Evolutionary conservation across 805 yeast genomes (phyloP).

Genomic region (Komagataella pastoris): DNA sequence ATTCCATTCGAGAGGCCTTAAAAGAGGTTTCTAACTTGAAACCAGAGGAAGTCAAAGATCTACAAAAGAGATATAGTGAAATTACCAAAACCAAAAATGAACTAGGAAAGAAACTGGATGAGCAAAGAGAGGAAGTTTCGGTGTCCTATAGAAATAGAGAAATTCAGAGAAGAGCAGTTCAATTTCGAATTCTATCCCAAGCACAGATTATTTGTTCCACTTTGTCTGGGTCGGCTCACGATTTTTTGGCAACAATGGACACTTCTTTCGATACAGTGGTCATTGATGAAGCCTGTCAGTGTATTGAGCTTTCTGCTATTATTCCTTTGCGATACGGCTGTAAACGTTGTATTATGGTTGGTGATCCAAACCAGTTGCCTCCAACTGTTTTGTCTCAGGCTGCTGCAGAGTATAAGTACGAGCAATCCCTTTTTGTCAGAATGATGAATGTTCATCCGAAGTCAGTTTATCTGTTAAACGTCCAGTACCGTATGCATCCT

Average conservation of each 20-base stretch:
- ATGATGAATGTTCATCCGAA: slow-evolving; percentile 60
- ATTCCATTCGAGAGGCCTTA: slow-evolving; percentile 30
- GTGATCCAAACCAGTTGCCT: slow-evolving; percentile 96
- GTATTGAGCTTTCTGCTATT: slow-evolving; percentile 83
- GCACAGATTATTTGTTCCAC: slow-evolving; percentile 89
- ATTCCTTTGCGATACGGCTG: slow-evolving; percentile 91
- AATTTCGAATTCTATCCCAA: slow-evolving; percentile 52
- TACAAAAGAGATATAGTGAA: slow-evolving; percentile 19
- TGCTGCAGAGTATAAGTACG: slow-evolving; percentile 71
- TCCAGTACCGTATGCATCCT: slow-evolving; percentile 98
- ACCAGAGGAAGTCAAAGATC: slow-evolving; percentile 29
- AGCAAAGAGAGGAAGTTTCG: slow-evolving; percentile 60
- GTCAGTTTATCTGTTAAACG: slow-evolving; percentile 64
- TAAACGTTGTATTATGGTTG: slow-evolving; percentile 87
- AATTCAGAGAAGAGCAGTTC: slow-evolving; percentile 61
- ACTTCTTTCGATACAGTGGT: slow-evolving; percentile 81
- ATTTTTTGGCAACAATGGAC: slow-evolving; percentile 60
- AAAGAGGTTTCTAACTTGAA: slow-evolving; percentile 10
- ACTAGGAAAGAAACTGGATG: slow-evolving; percentile 63
- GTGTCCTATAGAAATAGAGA: slow-evolving; percentile 66
- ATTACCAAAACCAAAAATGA: slow-evolving; percentile 45
- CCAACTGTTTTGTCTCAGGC: slow-evolving; percentile 89
- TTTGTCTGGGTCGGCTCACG: slow-evolving; percentile 89
- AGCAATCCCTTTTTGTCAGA: slow-evolving; percentile 86
- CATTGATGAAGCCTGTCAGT: slow-evolving; percentile 95